Evolutionary conservation across 2,329 filamentous ascomycete species (phyloP).

Genomic region (Arthrobotrys conoides): DNA sequence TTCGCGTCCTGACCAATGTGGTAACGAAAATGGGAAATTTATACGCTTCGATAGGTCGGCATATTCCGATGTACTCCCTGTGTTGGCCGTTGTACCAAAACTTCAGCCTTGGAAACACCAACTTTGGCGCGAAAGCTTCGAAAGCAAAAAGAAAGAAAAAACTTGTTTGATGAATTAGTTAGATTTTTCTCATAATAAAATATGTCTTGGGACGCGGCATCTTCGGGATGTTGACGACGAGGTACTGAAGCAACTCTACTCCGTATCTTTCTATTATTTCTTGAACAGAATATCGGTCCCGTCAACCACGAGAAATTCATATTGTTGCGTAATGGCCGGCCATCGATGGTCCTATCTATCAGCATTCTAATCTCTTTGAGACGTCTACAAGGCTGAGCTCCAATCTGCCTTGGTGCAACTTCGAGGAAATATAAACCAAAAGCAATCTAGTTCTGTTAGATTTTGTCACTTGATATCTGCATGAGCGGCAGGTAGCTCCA

Average conservation of each 20-base stretch:
- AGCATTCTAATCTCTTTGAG: not conserved
- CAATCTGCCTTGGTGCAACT: constrained; percentile 12
- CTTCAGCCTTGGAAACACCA: not conserved
- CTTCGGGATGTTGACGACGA: constrained; percentile 1
- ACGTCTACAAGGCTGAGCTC: constrained; percentile 48
- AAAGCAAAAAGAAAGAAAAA: no score
- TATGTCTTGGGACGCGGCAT: constrained; percentile 3
- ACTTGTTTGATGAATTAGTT: not conserved
- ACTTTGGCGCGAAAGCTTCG: no score
- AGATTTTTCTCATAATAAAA: not conserved
- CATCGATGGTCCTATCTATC: not conserved
- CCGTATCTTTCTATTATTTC: no score
- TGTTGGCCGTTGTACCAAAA: not conserved
- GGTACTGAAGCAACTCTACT: not conserved
- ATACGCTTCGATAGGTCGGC: not conserved
- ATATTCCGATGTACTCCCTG: not conserved
- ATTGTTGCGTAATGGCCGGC: constrained; percentile 11
- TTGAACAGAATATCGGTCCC: not conserved
- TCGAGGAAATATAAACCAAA: constrained; percentile 12
- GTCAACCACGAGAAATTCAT: not conserved
- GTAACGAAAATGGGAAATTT: not conserved
- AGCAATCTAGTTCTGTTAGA: constrained; percentile 20
- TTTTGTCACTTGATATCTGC: constrained; percentile 46
- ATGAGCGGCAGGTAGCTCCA: constrained; percentile 48
- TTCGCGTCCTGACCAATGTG: not conserved